Conservation (phyloP, 352 stramenopile genomes). For the Peronospora tabacina region DNA sequence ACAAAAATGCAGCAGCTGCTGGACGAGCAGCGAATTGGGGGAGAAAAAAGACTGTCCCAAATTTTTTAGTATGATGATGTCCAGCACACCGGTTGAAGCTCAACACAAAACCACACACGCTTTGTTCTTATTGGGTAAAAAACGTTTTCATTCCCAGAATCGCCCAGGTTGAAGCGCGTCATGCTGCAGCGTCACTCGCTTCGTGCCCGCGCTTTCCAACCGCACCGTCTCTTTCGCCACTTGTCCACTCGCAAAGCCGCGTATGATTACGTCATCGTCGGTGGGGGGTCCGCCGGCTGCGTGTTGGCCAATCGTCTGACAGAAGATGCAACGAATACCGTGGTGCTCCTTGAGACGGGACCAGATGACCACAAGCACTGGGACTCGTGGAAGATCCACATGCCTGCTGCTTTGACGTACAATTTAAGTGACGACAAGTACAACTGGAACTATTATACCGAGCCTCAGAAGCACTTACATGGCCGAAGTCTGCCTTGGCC, state of each 20-base stretch:
- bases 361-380: slow-evolving; percentile 70
- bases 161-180: slow-evolving; percentile 4
- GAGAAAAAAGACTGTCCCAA: no score
- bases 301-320: slow-evolving; percentile 87
- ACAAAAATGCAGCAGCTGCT: no score
- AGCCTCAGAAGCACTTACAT: slow-evolving; percentile 79
- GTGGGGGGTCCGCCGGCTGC: slow-evolving; percentile 85
- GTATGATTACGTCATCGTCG: slow-evolving; percentile 91
- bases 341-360: slow-evolving; percentile 89
- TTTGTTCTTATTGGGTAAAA: slow-evolving; percentile 4
- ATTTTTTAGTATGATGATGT: no score
- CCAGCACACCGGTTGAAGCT: no score
- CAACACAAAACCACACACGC: no score
- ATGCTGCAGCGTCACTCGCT: slow-evolving; percentile 23
- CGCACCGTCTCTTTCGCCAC: slow-evolving; percentile 18
- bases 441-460: slow-evolving; percentile 85
- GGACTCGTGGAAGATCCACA: slow-evolving; percentile 89
- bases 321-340: slow-evolving; percentile 69
- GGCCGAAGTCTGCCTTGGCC: slow-evolving; percentile 76
- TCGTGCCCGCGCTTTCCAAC: background rate
- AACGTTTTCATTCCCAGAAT: slow-evolving; percentile 8
- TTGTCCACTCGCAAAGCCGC: slow-evolving; percentile 20
- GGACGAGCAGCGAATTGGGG: no score
- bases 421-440: slow-evolving; percentile 80
- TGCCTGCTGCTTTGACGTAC: slow-evolving; percentile 82